A percentile compares a stretch with the other conserved stretches of the same genome.
These are phyloP conservation scores for Calocybe gangraenosa DNA, from an alignment of 768 basidiomycete genomes.

Conservation along the genomic window DNA sequence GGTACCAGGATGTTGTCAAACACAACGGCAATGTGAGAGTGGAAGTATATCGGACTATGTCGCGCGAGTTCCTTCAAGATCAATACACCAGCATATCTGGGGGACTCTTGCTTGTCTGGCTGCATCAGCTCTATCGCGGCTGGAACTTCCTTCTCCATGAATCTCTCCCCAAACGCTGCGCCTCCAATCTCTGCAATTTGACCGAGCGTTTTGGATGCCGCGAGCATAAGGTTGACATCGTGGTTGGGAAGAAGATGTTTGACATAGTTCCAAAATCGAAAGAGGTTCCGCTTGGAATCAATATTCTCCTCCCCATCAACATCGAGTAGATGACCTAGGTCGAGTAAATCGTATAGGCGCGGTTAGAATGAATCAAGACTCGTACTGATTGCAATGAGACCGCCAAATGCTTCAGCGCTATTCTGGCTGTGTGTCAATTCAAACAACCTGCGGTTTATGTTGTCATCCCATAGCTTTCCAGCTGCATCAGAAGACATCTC, in stretches of 20 bases:
- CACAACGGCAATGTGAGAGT: constrained; percentile 81
- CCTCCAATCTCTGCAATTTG: constrained; percentile 84
- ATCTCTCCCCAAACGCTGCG: constrained; percentile 77
- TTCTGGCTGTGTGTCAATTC: constrained; percentile 81
- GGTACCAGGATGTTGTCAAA: constrained; percentile 93
- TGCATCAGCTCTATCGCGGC: constrained; percentile 78
- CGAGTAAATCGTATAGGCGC: constrained; percentile 6
- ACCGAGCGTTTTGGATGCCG: constrained; percentile 89
- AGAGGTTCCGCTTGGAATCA: constrained; percentile 76
- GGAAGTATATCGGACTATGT: constrained; percentile 84
- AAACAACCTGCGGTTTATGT: constrained; percentile 74
- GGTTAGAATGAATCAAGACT: constrained; percentile 1
- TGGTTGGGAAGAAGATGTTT: constrained; percentile 87
- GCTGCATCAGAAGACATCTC: constrained; percentile 83
- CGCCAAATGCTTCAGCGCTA: constrained; percentile 78
- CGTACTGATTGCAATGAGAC: constrained; percentile 83
- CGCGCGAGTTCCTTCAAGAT: constrained; percentile 91
- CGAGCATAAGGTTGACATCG: constrained; percentile 91
- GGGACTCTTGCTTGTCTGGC: constrained; percentile 75
- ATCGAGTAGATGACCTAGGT: constrained; percentile 66
- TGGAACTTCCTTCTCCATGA: constrained; percentile 88
- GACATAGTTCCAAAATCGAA: constrained; percentile 90
- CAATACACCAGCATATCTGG: constrained; percentile 90
- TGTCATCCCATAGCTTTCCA: constrained; percentile 82
- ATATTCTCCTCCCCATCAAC: constrained; percentile 77